Evolutionary conservation across 169 alveolate species (phyloP), one percentile per base, ranked within the genome.

Genomic region (Eimeria sp.): DNA sequence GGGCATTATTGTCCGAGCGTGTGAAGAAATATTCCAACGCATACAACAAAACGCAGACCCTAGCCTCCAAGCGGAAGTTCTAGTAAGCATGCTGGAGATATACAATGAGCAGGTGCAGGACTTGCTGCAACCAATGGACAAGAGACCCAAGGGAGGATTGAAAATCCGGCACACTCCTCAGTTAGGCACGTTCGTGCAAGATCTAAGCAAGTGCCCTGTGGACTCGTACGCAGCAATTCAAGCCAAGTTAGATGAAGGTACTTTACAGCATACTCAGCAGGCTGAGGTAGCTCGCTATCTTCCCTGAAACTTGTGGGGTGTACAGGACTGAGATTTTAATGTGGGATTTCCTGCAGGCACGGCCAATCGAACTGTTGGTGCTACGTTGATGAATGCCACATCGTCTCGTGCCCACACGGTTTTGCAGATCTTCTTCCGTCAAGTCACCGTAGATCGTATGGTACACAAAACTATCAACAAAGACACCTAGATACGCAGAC

Each of bases 31-130:
- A 76, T 98, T 99, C 97, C 95, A 97, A 47, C 96, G 99, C 70
- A 98, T 86, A 49, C 70, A 83, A 45, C 75, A 65, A 14, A 92
- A 54, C 65, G 47, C 57, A 27, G 95, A 88, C 75, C 94, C 73
- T 10, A 34, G 40, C 61, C 73, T 75, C 43, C 63, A 67, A 30
- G 89, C 72, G 13, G 95, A 97, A 80, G 98, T 97, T 67, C 47
- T 89, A 27, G 97, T 97, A 13, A 95, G 97, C 30, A 96, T 96
- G 97, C 96, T 98, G 22, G 99, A 99, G 97, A 98, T 99, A 72
- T 98, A 99, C 95, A 98, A 99, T 95, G 99, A 99, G 92, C 98
- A 97, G 67, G 99, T 98, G 47, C 98, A 98, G 97, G 99, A 99
- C 97, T 95, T 98, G 65, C 96, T 98, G 11, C 97, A 97, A 25